These are phyloP conservation scores for Talaromyces sp. DNA, from an alignment of 2,329 filamentous ascomycete genomes.

Conservation along the genomic window DNA sequence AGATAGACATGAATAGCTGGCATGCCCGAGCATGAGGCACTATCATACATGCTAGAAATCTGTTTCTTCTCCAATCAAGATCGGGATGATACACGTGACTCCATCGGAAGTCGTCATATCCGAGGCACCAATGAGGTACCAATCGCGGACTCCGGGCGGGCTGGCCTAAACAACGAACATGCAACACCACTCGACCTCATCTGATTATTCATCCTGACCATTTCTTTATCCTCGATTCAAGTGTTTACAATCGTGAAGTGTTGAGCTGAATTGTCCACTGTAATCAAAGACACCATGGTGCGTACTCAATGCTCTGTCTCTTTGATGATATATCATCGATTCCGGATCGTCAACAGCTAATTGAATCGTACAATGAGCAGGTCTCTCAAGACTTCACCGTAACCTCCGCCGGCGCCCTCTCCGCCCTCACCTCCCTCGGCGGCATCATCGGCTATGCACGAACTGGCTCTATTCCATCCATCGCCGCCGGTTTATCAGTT, in stretches of 20 bases:
- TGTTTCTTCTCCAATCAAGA: background rate
- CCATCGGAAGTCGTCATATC: background rate
- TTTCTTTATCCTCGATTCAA: background rate
- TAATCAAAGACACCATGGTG: background rate
- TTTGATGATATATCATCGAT: background rate
- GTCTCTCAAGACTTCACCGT: slow-evolving; percentile 26
- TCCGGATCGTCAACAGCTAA: background rate
- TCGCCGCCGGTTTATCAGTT: slow-evolving; percentile 79
- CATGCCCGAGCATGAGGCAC: too few species aligned
- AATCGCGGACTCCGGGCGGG: background rate
- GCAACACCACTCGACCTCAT: background rate
- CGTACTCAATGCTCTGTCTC: background rate
- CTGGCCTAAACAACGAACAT: background rate
- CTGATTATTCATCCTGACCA: background rate
- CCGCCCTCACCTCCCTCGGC: slow-evolving; percentile 76
- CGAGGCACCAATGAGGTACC: background rate
- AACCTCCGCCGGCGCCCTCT: slow-evolving; percentile 71
- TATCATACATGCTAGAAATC: too few species aligned
- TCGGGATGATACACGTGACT: background rate
- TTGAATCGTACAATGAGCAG: background rate
- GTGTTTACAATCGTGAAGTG: background rate
- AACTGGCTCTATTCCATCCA: slow-evolving; percentile 80
- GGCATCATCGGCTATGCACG: slow-evolving; percentile 82
- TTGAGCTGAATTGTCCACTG: background rate
- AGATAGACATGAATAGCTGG: too few species aligned